Percentiles rank a stretch among this genome's conserved stretches.
Conservation (phyloP, 2,329 filamentous ascomycete species). For the Fusarium robinianum region DNA sequence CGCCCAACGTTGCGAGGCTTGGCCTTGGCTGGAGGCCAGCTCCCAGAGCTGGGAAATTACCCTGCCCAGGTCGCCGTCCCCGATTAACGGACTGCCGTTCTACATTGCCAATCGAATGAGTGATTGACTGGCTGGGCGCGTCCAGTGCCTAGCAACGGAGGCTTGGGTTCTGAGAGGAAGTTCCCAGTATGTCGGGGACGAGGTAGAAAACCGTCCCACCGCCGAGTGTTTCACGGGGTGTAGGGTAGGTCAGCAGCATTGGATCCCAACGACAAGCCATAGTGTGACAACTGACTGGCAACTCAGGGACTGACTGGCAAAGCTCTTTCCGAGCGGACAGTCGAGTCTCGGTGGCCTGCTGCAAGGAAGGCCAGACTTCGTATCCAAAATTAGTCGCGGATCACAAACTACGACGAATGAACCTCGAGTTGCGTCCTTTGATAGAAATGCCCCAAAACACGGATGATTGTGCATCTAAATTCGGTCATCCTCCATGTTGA, state of each 20-base stretch:
- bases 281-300: slow-evolving; percentile 19
- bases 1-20: slow-evolving; percentile 19
- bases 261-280: too few species aligned
- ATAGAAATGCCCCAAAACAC: background rate
- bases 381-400: slow-evolving; percentile 27
- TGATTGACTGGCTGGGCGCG: too few species aligned
- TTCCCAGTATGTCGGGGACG: too few species aligned
- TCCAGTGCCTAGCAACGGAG: too few species aligned
- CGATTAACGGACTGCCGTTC: slow-evolving; percentile 13
- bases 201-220: too few species aligned
- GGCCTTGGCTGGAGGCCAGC: background rate
- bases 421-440: background rate
- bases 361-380: slow-evolving; percentile 18
- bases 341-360: slow-evolving; percentile 26
- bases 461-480: too few species aligned
- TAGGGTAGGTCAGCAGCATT: slow-evolving; percentile 11
- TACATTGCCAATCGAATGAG: slow-evolving; percentile 25
- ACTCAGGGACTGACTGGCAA: background rate
- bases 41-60: too few species aligned
- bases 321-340: background rate
- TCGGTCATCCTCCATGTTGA: too few species aligned
- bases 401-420: background rate
- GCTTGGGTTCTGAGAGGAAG: too few species aligned
- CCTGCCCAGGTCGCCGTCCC: background rate
- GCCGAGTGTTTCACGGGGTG: too few species aligned